Evolutionary conservation across 352 stramenopile genomes (phyloP).

Genomic region (Hyaloperonospora brassicae): DNA sequence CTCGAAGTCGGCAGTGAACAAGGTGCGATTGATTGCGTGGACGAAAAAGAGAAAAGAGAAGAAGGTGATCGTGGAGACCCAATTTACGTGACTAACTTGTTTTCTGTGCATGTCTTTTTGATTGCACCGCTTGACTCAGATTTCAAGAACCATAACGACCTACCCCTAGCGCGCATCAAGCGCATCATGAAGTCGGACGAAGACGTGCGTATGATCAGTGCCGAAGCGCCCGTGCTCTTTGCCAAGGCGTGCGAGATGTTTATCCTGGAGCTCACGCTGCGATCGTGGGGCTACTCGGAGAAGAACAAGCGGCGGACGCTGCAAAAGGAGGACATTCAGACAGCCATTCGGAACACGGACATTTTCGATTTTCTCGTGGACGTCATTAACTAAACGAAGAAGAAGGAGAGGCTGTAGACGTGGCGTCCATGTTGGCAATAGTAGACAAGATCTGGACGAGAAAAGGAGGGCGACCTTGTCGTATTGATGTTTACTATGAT

Average conservation of each 20-base stretch:
- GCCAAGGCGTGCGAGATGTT: constrained; percentile 94
- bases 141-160: constrained; percentile 80
- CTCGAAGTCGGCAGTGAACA: constrained; percentile 91
- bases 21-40: constrained; percentile 40
- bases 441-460: too few species aligned
- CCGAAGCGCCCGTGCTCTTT: constrained; percentile 88
- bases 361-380: constrained; percentile 91
- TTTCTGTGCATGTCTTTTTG: constrained; percentile 4
- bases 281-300: constrained; percentile 86
- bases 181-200: constrained; percentile 95
- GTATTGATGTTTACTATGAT: too few species aligned
- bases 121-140: constrained; percentile 30
- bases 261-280: constrained; percentile 86
- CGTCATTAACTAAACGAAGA: constrained; percentile 58
- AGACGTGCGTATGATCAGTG: constrained; percentile 91
- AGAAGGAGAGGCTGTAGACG: neutral
- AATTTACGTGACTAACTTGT: neutral
- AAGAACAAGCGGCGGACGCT: constrained; percentile 90
- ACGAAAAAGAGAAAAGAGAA: neutral
- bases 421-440: too few species aligned
- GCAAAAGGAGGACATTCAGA: constrained; percentile 86
- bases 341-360: constrained; percentile 87
- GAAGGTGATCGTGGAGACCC: neutral
- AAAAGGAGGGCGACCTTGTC: too few species aligned
- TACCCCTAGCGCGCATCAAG: constrained; percentile 91